A percentile compares a stretch with the other conserved stretches of the same genome.
phyloP scores from a whole-genome alignment of 208 protist genomes.

The Crithidia expoeki region DNA sequence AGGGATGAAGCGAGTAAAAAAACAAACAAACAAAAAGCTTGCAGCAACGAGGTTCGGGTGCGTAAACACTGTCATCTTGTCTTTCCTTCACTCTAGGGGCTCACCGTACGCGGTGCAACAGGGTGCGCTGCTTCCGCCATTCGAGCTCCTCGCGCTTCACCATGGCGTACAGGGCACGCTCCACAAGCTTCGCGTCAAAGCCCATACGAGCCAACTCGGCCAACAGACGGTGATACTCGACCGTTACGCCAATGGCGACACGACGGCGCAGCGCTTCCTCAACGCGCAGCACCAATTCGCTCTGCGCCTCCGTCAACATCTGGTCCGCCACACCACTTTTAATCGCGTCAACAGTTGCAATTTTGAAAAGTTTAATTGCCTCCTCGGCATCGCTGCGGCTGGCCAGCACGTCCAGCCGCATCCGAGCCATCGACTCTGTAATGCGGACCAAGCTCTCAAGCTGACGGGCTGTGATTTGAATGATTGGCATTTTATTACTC shows the following conservation, averaged over 20 bases:
- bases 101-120: slow-evolving; percentile 78
- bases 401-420: slow-evolving; percentile 92
- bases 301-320: slow-evolving; percentile 83
- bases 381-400: slow-evolving; percentile 93
- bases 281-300: slow-evolving; percentile 80
- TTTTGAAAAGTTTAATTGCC: slow-evolving; percentile 96
- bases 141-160: slow-evolving; percentile 86
- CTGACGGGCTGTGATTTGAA: slow-evolving; percentile 97
- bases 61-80: neutral
- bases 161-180: slow-evolving; percentile 90
- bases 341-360: slow-evolving; percentile 95
- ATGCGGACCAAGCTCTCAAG: slow-evolving; percentile 97
- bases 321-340: slow-evolving; percentile 78
- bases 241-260: slow-evolving; percentile 83
- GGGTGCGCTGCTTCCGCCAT: slow-evolving; percentile 89
- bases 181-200: slow-evolving; percentile 85
- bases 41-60: too few relatives aligned
- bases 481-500: slow-evolving; percentile 68
- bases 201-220: slow-evolving; percentile 84
- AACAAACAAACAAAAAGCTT: neutral
- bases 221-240: slow-evolving; percentile 81
- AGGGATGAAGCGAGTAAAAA: too few relatives aligned
- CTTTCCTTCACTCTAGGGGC: neutral
- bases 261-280: slow-evolving; percentile 86
- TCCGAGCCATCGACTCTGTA: slow-evolving; percentile 97